These are phyloP conservation scores for Leccinellum albellum DNA, from an alignment of 768 basidiomycete genomes.

Conservation along the genomic window DNA sequence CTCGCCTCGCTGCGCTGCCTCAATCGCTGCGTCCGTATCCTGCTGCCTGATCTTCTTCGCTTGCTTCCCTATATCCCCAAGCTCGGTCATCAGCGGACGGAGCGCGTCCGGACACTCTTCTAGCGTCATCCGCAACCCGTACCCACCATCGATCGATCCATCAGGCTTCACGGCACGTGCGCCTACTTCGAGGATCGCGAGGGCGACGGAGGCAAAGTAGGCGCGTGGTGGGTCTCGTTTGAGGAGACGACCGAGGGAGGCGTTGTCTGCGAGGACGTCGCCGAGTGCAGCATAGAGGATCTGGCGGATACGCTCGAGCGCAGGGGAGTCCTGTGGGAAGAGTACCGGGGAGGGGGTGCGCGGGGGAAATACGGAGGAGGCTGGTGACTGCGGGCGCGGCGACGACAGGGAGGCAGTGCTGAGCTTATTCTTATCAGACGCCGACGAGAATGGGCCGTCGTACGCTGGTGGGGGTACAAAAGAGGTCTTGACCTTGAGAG, in stretches of 20 bases:
- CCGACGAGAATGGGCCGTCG: conserved; percentile 31
- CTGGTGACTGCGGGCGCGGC: background rate
- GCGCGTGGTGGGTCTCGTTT: conserved; percentile 64
- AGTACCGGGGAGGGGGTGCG: conserved; percentile 49
- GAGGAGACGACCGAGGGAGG: conserved; percentile 53
- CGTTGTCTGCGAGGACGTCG: conserved; percentile 57
- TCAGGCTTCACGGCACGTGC: conserved; percentile 44
- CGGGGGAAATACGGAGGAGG: conserved; percentile 33
- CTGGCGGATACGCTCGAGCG: conserved; percentile 78
- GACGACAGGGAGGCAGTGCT: background rate
- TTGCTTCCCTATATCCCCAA: conserved; percentile 49
- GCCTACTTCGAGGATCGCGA: conserved; percentile 70
- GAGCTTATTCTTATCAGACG: background rate
- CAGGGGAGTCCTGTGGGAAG: conserved; percentile 36
- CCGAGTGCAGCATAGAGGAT: conserved; percentile 81
- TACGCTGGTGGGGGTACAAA: conserved; percentile 75
- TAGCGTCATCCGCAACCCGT: conserved; percentile 54
- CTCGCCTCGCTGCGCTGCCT: conserved; percentile 28
- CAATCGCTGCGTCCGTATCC: conserved; percentile 55
- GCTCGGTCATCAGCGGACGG: conserved; percentile 67
- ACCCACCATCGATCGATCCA: conserved; percentile 46
- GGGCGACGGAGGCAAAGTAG: conserved; percentile 73
- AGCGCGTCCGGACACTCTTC: conserved; percentile 59
- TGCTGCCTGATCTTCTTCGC: conserved; percentile 48
- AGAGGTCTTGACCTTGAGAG: conserved; percentile 45